These are phyloP conservation scores for Hanseniaspora mollemarum DNA, from an alignment of 805 yeast genomes.

Conservation along the genomic window DNA sequence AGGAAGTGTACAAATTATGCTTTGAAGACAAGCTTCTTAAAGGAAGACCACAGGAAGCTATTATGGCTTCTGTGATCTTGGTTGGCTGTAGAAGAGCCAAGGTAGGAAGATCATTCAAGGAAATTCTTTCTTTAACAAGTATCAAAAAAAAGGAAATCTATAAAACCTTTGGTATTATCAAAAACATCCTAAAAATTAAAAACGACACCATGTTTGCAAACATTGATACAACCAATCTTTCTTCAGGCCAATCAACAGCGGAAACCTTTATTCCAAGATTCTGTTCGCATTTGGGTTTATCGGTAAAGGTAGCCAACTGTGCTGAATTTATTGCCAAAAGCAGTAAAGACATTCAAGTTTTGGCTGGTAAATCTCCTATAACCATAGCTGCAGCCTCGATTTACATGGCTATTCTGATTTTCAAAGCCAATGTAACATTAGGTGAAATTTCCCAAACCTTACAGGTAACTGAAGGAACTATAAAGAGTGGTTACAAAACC, in stretches of 20 bases:
- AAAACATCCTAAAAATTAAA: conserved; percentile 46
- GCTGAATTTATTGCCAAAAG: conserved; percentile 86
- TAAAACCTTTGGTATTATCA: conserved; percentile 75
- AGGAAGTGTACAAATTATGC: conserved; percentile 86
- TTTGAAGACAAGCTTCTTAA: conserved; percentile 75
- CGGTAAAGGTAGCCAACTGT: conserved; percentile 74
- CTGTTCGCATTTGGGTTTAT: conserved; percentile 86
- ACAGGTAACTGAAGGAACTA: conserved; percentile 96
- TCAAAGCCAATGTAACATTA: conserved; percentile 65
- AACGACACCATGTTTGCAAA: conserved; percentile 31
- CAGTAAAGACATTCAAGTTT: conserved; percentile 81
- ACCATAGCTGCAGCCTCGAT: conserved; percentile 97
- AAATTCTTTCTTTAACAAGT: conserved; percentile 86
- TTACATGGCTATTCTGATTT: conserved; percentile 84
- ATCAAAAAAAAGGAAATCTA: conserved; percentile 94
- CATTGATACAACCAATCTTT: conserved; percentile 37
- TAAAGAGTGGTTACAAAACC: conserved; percentile 78
- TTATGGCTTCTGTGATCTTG: conserved; percentile 92
- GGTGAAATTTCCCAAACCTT: conserved; percentile 78
- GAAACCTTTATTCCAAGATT: conserved; percentile 91
- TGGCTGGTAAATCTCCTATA: conserved; percentile 93
- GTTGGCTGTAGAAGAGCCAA: conserved; percentile 90
- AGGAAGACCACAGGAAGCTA: conserved; percentile 84
- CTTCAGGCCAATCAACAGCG: conserved; percentile 78
- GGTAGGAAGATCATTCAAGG: conserved; percentile 90